Conservation (phyloP, 2,329 filamentous ascomycete genomes). For the Colletotrichum limetticola region DNA sequence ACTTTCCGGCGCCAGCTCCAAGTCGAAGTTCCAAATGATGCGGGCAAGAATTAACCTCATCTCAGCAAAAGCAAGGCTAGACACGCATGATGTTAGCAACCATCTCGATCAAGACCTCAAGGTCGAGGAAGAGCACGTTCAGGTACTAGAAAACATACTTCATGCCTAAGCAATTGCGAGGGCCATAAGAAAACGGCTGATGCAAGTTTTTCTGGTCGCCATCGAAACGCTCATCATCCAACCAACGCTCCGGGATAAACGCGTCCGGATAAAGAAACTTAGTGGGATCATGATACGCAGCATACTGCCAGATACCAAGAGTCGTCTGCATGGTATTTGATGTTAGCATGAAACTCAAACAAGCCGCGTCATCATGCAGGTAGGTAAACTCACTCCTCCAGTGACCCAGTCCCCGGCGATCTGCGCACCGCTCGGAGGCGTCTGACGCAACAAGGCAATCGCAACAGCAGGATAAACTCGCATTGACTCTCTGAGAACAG, state of each 20-base stretch:
- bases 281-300: conserved; percentile 52
- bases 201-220: conserved; percentile 9
- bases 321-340: conserved; percentile 41
- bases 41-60: conserved; percentile 60
- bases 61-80: conserved; percentile 60
- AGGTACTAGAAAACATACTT: neutral
- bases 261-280: conserved; percentile 56
- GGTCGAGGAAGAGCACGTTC: no score
- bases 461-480: conserved; percentile 45
- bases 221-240: conserved; percentile 36
- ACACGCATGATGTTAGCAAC: no score
- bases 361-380: neutral
- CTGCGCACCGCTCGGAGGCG: conserved; percentile 44
- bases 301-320: conserved; percentile 55
- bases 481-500: conserved; percentile 53
- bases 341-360: neutral
- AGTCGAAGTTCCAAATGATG: conserved; percentile 61
- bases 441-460: conserved; percentile 39
- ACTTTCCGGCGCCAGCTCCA: conserved; percentile 49
- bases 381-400: conserved; percentile 42
- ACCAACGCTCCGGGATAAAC: conserved; percentile 60
- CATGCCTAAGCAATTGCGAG: conserved; percentile 24
- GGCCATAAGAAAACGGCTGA: conserved; percentile 26
- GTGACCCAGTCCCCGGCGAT: conserved; percentile 45
- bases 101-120: no score